These are phyloP conservation scores for Diutina sp. DNA, from an alignment of 1,139 yeast genomes.

Conservation along the genomic window DNA sequence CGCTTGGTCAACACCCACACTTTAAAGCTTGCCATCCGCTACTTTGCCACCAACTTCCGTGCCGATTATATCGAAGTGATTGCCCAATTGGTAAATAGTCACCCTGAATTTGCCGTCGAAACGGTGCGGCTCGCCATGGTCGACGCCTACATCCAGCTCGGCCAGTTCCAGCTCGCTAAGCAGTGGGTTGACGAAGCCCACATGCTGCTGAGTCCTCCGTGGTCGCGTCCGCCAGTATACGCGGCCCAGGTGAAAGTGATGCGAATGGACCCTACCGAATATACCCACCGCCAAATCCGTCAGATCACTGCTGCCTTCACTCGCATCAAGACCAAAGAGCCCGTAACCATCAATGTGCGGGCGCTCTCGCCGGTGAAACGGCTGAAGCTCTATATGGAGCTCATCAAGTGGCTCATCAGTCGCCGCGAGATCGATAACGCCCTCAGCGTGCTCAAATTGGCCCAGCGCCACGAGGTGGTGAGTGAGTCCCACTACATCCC, in stretches of 20 bases:
- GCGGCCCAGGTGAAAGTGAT: slow-evolving; percentile 13
- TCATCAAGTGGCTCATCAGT: slow-evolving; percentile 12
- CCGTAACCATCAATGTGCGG: background rate
- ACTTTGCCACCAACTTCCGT: background rate
- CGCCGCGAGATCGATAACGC: slow-evolving; percentile 11
- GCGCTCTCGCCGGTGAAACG: slow-evolving; percentile 4
- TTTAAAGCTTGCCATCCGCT: background rate
- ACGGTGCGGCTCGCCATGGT: background rate
- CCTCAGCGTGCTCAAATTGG: slow-evolving; percentile 3
- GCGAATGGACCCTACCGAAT: background rate
- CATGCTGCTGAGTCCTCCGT: slow-evolving; percentile 15
- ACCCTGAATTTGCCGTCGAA: background rate
- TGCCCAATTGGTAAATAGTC: background rate
- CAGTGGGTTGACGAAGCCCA: slow-evolving; percentile 18
- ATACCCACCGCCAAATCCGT: background rate
- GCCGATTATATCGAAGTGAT: background rate
- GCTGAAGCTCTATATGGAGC: slow-evolving; percentile 13
- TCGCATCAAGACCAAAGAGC: background rate
- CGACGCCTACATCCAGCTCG: slow-evolving; percentile 17
- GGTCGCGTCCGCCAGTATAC: slow-evolving; percentile 15
- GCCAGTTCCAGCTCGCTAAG: slow-evolving; percentile 22
- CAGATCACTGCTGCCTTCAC: background rate
- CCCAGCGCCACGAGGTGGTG: slow-evolving; percentile 9
- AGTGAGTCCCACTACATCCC: slow-evolving; percentile 19
- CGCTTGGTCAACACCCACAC: background rate